Conservation (phyloP, 768 basidiomycete species). For the Tubosaeta sp. region DNA sequence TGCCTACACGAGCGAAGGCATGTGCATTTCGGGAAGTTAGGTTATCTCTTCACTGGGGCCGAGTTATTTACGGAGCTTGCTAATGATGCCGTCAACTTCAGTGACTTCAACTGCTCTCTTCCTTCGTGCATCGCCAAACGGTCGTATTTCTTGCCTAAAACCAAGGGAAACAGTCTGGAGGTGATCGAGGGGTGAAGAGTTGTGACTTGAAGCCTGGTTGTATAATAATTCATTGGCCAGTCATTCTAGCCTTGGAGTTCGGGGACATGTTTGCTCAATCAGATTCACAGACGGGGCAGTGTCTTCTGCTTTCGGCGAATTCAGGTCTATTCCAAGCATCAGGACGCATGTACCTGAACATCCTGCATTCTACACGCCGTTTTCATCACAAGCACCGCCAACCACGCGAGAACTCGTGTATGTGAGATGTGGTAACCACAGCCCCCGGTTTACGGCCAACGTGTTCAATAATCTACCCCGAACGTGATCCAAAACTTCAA, state of each 20-base stretch:
- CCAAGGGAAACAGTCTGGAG: conserved; percentile 41
- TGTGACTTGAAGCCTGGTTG: not conserved
- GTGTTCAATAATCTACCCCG: not conserved
- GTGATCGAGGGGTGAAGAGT: conserved; percentile 32
- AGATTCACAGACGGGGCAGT: not conserved
- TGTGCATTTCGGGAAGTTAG: conserved; percentile 40
- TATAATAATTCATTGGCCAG: not conserved
- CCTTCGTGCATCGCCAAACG: conserved; percentile 40
- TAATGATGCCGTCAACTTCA: conserved; percentile 34
- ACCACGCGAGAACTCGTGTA: not conserved
- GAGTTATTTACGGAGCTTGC: conserved; percentile 14
- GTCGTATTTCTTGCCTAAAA: conserved; percentile 44
- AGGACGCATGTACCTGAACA: not conserved
- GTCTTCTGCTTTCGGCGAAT: not conserved
- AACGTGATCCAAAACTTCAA: not conserved
- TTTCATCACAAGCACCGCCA: not conserved
- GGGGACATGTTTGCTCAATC: not conserved
- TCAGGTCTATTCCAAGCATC: not conserved
- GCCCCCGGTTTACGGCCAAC: not conserved
- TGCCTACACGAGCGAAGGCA: conserved; percentile 44
- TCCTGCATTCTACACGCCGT: not conserved
- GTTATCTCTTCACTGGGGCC: not conserved
- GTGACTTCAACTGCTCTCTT: conserved; percentile 46
- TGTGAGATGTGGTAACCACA: not conserved
- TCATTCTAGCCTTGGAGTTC: not conserved